Base-by-base conservation (phyloP, 208 protist species). In the Phytomonas sp. region DNA sequence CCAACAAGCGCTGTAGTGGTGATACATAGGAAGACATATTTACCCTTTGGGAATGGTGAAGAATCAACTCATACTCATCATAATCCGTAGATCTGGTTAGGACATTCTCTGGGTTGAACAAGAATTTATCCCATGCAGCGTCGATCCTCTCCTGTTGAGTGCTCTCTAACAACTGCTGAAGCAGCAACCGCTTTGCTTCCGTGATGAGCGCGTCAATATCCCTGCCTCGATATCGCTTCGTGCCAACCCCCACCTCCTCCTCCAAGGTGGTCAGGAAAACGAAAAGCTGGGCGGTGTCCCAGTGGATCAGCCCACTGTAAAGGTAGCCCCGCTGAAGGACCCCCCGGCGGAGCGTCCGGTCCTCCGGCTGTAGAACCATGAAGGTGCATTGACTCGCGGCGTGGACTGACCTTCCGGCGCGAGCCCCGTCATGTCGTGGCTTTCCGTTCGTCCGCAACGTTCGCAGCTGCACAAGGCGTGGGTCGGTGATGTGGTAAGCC, bases 281-380 rank as follows among this genome's bases (percentile, higher is more conserved):
- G 37, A 91, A 86, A 42, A 94, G 77, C 32, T 86, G 82, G 12
- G 75, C 80, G 31, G 76, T 77, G 64, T 83, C 75, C 86, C 84
- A 91, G 29, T 81, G 64, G 69, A 94, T 84, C 42, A 92, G 64
- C 3, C 89, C 89, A 33, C 78, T 71, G 68, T 89, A 91, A 49
- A 71, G 70, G 76, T 94, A 94, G 69, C 71, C 67, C 67, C 34
- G 12, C 75, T 49, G 26, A 60, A 59, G 29, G 69, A 63, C 73
- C 19, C 45, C 45, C 8, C 19, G 45, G 23, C 16, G 4, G 23
- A 56, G 45, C 16, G 45, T 56, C 45, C 19, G 45, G 10, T 19
- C 45, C 45, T 75, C 71, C 42, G 71, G 75, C 29, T 67, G 62
- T 16, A 65, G 72, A 23, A 80, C 69, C 59, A 72, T 73, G 0